phyloP scores from a whole-genome alignment of 495 filamentous ascomycete genomes.

The Rostrohypoxylon terebratum region DNA sequence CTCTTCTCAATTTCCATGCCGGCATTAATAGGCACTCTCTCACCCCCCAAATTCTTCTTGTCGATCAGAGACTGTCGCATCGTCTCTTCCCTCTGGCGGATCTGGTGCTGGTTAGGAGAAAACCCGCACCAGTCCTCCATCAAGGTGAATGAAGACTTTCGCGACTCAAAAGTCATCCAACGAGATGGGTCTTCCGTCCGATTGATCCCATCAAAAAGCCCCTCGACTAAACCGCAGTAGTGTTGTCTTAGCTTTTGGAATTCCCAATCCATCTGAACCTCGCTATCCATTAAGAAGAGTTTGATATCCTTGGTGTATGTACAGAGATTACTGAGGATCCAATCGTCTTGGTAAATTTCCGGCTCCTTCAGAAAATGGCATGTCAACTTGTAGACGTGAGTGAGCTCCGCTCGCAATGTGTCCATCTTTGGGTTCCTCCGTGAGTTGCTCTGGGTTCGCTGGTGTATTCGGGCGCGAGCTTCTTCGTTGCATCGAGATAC shows the following conservation, averaged over 20 bases:
- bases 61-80: conserved; percentile 85
- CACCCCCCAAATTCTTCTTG: conserved; percentile 70
- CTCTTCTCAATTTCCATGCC: conserved; percentile 97
- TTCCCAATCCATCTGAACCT: conserved; percentile 96
- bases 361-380: conserved; percentile 87
- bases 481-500: conserved; percentile 85
- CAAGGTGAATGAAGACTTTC: conserved; percentile 91
- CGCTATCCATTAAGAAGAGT: conserved; percentile 90
- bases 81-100: conserved; percentile 83
- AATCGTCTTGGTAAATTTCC: conserved; percentile 87
- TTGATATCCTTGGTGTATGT: conserved; percentile 92
- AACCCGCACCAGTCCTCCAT: conserved; percentile 99
- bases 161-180: conserved; percentile 95
- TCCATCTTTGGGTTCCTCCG: conserved; percentile 83
- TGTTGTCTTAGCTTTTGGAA: conserved; percentile 92
- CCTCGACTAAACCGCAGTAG: conserved; percentile 93
- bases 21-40: conserved; percentile 79
- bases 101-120: conserved; percentile 88
- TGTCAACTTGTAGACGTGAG: conserved; percentile 93
- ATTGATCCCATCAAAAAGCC: conserved; percentile 91
- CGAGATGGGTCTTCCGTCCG: conserved; percentile 84
- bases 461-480: conserved; percentile 86
- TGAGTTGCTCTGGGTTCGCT: conserved; percentile 79
- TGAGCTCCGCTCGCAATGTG: conserved; percentile 89
- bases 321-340: conserved; percentile 89